phyloP scores from a whole-genome alignment of 495 filamentous ascomycete genomes.

The Aspergillus ellipticus region DNA sequence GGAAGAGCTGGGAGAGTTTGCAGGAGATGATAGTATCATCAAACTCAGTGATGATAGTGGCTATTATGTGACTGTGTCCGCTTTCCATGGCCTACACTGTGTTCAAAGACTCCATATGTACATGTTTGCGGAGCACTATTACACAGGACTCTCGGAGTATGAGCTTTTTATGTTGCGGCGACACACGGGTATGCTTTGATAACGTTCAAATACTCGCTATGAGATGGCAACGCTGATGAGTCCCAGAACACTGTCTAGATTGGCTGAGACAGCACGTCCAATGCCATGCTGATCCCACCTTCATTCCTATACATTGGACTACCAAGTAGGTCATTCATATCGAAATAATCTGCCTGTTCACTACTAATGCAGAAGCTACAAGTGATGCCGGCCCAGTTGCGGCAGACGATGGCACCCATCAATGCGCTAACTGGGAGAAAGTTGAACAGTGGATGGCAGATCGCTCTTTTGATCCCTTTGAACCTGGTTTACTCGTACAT shows the following conservation, averaged over 20 bases:
- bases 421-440: neutral
- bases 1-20: neutral
- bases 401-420: neutral
- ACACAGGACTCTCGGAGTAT: neutral
- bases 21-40: neutral
- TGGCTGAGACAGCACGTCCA: neutral
- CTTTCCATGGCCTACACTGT: neutral
- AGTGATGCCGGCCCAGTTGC: neutral
- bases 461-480: neutral
- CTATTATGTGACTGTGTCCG: neutral
- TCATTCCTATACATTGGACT: neutral
- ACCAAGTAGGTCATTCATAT: neutral
- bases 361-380: no score
- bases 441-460: neutral
- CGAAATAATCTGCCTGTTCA: neutral
- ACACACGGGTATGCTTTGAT: neutral
- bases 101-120: neutral
- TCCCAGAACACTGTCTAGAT: neutral
- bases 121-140: neutral
- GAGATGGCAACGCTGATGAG: neutral
- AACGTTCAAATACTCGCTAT: neutral
- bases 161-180: neutral
- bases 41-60: neutral
- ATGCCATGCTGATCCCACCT: neutral
- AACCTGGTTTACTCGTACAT: neutral